A percentile compares a stretch with the other conserved stretches of the same genome.
Evolutionary conservation across 73 alveolate species (phyloP).

Genomic region (Paramecium octaurelia): DNA sequence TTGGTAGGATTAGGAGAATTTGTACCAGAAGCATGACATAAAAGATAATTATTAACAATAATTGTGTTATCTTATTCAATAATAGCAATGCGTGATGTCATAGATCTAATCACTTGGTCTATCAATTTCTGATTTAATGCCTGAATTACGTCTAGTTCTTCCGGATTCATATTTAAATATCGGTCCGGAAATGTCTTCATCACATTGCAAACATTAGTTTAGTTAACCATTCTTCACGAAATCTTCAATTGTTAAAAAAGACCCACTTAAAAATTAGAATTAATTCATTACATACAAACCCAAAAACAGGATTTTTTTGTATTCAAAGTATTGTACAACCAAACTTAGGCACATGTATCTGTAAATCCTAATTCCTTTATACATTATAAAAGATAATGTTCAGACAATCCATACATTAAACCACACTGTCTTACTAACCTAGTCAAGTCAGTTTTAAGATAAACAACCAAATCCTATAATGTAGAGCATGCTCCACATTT

Average conservation of each 20-base stretch:
- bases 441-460: constrained; percentile 60
- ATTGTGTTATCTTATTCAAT: constrained; percentile 7
- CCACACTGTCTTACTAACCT: constrained; percentile 66
- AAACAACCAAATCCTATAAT: constrained; percentile 54
- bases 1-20: constrained; percentile 2
- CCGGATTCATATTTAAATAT: constrained; percentile 68
- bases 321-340: constrained; percentile 55
- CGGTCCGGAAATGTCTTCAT: constrained; percentile 70
- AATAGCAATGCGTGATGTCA: constrained; percentile 64
- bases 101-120: constrained; percentile 59
- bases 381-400: constrained; percentile 10
- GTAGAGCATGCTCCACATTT: constrained; percentile 68
- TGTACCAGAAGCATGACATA: neutral
- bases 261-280: neutral
- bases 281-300: constrained; percentile 42
- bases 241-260: constrained; percentile 50
- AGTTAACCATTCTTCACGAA: constrained; percentile 59
- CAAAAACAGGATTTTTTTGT: constrained; percentile 60
- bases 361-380: constrained; percentile 52
- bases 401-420: neutral
- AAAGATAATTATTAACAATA: neutral
- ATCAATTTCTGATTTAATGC: constrained; percentile 58
- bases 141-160: constrained; percentile 68
- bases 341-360: constrained; percentile 57
- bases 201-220: constrained; percentile 63